Base-by-base conservation (phyloP, 805 yeast genomes). In the Candida incommunis region DNA sequence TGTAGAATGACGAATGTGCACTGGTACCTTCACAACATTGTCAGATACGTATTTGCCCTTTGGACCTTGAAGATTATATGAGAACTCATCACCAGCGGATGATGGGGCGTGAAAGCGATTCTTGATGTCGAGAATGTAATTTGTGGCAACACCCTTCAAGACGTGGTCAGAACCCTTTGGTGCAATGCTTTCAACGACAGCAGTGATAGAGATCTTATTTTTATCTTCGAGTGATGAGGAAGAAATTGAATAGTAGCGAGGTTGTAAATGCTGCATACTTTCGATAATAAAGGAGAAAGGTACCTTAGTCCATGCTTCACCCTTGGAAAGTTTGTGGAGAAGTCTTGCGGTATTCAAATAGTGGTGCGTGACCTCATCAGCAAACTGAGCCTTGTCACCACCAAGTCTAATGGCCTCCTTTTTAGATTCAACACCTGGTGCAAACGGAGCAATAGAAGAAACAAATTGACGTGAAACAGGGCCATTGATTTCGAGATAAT, bases 191-290 rank as follows among this genome's bases (percentile, higher is more conserved):
- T 92, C 97, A 40, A 90, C 96, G 44, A 88, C 94, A 2, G 96
- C 95, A 18, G 97, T 92, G 48, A 88, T 71, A 53, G 85, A 86
- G 47, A 88, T 72, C 18, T 73, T 71, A 44, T 78, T 72, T 60
- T 85, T 85, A 57, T 85, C 92, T 46, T 78, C 71, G 44, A 76
- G 63, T 1, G 94, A 80, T 3, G 96, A 85, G 1, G 96, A 88
- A 2, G 96, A 88, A 53, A 90, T 90, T 21, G 97, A 90, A 66
- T 90, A 90, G 67, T 86, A 90, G 63, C 98, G 88, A 37, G 96
- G 95, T 62, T 82, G 94, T 57, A 92, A 68, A 54, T 78, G 83
- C 40, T 87, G 75, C 50, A 92, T 62, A 24, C 81, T 72, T 67
- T 90, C 98, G 54, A 88, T 69, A 34, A 92, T 64, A 58, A 88